These are phyloP conservation scores for Alternaria triticina DNA, from an alignment of 2,329 filamentous ascomycete species.

Conservation along the genomic window DNA sequence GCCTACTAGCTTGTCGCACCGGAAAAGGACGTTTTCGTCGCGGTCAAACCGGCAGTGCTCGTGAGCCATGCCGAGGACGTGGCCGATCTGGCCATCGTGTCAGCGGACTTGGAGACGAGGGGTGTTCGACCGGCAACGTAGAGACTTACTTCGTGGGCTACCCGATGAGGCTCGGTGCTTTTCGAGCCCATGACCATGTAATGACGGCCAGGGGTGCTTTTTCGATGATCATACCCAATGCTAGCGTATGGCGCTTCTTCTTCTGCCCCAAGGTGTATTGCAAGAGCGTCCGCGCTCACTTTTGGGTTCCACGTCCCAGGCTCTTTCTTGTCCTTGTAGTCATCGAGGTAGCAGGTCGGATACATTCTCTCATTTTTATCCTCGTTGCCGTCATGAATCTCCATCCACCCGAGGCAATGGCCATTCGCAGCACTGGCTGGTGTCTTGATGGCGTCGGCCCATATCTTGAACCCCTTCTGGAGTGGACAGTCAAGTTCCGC, in stretches of 20 bases:
- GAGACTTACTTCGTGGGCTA: constrained; percentile 1
- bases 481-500: not conserved
- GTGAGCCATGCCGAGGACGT: constrained; percentile 8
- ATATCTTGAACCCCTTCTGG: not conserved
- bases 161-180: not conserved
- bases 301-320: not conserved
- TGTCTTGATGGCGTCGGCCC: not conserved
- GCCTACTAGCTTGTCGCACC: not conserved
- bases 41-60: constrained; percentile 4
- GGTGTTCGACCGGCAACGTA: no score
- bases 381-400: not conserved
- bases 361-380: not conserved
- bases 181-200: not conserved
- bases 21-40: constrained; percentile 1
- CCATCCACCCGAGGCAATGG: not conserved
- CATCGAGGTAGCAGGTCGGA: not conserved
- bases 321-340: not conserved
- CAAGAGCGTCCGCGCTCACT: not conserved
- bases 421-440: not conserved
- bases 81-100: not conserved
- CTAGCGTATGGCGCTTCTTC: not conserved
- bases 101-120: not conserved
- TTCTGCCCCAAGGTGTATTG: not conserved
- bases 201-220: not conserved
- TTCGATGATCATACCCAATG: not conserved